Evolutionary conservation across 768 basidiomycete species (phyloP), one percentile per base, ranked within the genome.

Genomic region (Rhizopogon vesiculosus): DNA sequence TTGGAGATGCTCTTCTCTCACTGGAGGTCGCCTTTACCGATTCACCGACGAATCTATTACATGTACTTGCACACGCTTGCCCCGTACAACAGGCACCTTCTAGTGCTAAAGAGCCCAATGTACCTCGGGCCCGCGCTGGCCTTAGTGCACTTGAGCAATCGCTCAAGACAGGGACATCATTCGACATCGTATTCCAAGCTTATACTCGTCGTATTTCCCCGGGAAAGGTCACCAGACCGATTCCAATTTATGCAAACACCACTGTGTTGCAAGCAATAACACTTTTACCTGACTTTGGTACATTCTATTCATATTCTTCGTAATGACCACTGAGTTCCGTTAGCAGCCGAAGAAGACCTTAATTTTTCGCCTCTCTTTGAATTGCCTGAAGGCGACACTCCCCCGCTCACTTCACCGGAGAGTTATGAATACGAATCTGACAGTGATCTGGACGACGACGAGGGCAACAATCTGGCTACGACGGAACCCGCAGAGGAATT

Each of bases 141-240:
- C 40, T 55, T 28, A 35, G 35, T 25, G 29, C 38, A 25, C 52
- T 56, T 35, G 52, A 53, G 16, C 18, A 40, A n/a, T 55, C 56
- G 9, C 51, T 56, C n/a, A 44, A 19, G 28, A 55, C 28, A 3
- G 56, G 56, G 13, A 43, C 45, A 38, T 56, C 42, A 18, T 56
- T 56, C 29, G 43, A 56, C 42, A 31, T 43, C 13, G 45, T 45
- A 45, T 56, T 54, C n/a, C 42, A 45, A 19, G 25, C 15, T n/a
- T 54, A 44, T n/a, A 39, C 42, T 28, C 39, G 41, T 33, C 52
- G 42, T 3, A 6, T 28, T 43, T 19, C 40, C 5, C 35, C 16
- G 10, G 42, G 56, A 8, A 56, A 40, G 3, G 25, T 45, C 3
- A 2, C 19, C 8, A 44, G 18, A 7, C 52, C 53, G 18, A 42